Base-by-base conservation (phyloP, 495 filamentous ascomycete genomes). In the Podospora bellae-mahoneyi region DNA sequence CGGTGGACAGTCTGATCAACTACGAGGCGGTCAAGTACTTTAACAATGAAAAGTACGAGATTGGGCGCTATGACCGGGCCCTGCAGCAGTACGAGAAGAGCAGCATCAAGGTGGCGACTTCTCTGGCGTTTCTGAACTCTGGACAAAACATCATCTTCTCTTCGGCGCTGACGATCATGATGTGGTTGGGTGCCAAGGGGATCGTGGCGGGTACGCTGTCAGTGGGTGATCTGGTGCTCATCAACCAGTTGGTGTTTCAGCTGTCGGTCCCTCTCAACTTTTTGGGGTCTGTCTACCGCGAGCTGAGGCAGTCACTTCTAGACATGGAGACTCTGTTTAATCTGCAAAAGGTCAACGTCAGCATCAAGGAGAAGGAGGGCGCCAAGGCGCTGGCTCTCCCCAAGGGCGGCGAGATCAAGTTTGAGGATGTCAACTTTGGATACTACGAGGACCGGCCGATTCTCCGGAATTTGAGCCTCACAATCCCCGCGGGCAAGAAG, bases 321-420 rank as follows among this genome's bases (percentile, higher is more conserved):
- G 95, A 99, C 76, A 98, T 99, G 96, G 95, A 98, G 78, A 97
- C 96, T 0, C 85, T 98, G 15, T 99, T 99, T 83, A 97, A 96
- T 76, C 83, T 99, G n/a, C 96, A 99, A 76, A 97, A 96, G 76
- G 96, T 98, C 74, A 97, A 98, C 70, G 88, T 97, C 53, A 87
- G 88, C 20, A 89, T 98, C 75, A 88, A 88, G 72, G 94, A 98
- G 64, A 79, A 83, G 39, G 83, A 87, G 23, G 81, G 92, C 69
- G 91, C 96, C 2, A 88, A 89, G 66, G 79, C 90, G 0, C 82
- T 99, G 9, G 76, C 83, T 10, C 81, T 98, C 20, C 84, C 83
- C 28, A 87, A 85, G 71, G 92, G 93, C 53, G 95, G 95, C 48
- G 90, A 97, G 75, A 96, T 99, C 76, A 85, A 81, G 30, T 97